Evolutionary conservation across 192 early-diverging fungal genomes (phyloP).

Genomic region (Backusella psychrophila): DNA sequence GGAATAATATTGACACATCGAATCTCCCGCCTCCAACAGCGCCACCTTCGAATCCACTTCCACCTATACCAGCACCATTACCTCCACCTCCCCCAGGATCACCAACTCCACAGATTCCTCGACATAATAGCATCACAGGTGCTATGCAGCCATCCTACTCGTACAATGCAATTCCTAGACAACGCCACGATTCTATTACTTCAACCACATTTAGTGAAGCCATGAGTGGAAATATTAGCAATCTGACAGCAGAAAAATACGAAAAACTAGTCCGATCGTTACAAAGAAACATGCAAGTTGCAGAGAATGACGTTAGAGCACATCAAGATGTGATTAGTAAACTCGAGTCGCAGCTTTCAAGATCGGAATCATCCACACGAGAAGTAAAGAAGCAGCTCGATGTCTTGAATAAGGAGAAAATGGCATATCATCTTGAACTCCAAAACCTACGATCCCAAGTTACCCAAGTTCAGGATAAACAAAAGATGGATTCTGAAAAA

Average conservation of each 20-base stretch:
- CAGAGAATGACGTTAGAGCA: conserved; percentile 29
- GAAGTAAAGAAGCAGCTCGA: conserved; percentile 35
- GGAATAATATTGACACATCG: not conserved
- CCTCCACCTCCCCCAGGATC: conserved; percentile 7
- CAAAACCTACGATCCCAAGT: conserved; percentile 38
- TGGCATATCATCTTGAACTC: conserved; percentile 30
- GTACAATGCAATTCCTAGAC: not conserved
- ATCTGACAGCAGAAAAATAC: conserved; percentile 19
- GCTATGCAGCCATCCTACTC: not conserved
- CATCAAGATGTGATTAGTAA: conserved; percentile 40
- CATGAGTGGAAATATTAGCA: not conserved
- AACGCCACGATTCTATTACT: conserved; percentile 13
- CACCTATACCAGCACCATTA: conserved; percentile 25
- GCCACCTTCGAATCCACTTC: conserved; percentile 25
- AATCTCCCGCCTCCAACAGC: conserved; percentile 26
- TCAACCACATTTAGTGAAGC: conserved; percentile 10
- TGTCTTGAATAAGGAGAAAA: conserved; percentile 32
- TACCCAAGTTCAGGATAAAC: conserved; percentile 25
- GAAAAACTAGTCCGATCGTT: conserved; percentile 26
- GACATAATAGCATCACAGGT: not conserved
- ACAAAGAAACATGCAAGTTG: conserved; percentile 23
- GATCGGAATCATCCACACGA: conserved; percentile 40
- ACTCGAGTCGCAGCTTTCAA: conserved; percentile 42
- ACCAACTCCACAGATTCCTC: conserved; percentile 5
- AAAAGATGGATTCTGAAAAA: conserved; percentile 10